Evolutionary conservation across 768 basidiomycete genomes (phyloP).

Genomic region (Tylopilus subfusipes): DNA sequence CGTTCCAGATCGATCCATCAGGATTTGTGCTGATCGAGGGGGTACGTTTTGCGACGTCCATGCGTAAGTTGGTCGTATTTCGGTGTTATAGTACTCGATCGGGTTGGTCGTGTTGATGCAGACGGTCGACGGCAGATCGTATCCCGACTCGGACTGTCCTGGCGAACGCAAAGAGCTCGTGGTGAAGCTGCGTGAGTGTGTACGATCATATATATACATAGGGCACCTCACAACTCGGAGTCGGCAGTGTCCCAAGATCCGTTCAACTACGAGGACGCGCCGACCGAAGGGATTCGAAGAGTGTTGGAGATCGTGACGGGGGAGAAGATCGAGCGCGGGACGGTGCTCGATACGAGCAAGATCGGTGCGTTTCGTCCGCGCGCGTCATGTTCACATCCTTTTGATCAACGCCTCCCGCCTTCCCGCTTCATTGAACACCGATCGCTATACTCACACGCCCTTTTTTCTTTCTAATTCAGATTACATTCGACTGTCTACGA

Average conservation of each 20-base stretch:
- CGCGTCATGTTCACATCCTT: too few relatives aligned
- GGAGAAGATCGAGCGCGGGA: constrained; percentile 61
- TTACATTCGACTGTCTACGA: constrained; percentile 89
- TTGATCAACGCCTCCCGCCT: too few relatives aligned
- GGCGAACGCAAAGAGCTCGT: constrained; percentile 71
- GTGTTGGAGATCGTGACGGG: constrained; percentile 78
- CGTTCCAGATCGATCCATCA: constrained; percentile 72
- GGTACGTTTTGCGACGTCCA: constrained; percentile 92
- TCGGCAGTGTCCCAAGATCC: constrained; percentile 82
- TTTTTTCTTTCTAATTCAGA: too few relatives aligned
- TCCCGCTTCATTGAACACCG: too few relatives aligned
- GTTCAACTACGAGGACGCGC: constrained; percentile 84
- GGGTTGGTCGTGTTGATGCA: background rate
- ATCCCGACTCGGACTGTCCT: constrained; percentile 64
- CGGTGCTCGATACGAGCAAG: constrained; percentile 68
- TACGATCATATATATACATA: background rate
- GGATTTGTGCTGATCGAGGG: constrained; percentile 85
- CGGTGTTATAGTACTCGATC: too few relatives aligned
- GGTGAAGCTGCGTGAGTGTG: constrained; percentile 76
- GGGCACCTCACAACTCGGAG: background rate
- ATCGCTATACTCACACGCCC: too few relatives aligned
- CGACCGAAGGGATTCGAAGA: constrained; percentile 89
- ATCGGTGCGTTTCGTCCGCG: constrained; percentile 63
- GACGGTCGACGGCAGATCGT: constrained; percentile 46
- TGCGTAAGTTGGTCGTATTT: constrained; percentile 49